phyloP scores from a whole-genome alignment of 805 yeast genomes.

The Saccharomycopsis malanga region DNA sequence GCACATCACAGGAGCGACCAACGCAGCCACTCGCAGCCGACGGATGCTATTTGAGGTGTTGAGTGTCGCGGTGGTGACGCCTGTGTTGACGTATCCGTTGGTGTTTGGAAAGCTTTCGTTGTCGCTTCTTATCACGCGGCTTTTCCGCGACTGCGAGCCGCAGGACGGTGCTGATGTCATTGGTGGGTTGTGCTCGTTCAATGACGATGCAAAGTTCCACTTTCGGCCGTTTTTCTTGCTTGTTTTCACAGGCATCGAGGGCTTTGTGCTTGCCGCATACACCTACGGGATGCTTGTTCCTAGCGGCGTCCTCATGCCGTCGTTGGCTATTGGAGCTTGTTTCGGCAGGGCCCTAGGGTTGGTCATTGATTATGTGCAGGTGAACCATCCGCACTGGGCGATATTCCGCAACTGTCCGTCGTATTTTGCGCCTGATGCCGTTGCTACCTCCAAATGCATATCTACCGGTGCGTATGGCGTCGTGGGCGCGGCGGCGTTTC shows the following conservation, averaged over 20 bases:
- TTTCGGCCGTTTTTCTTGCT: slow-evolving; percentile 26
- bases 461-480: slow-evolving; percentile 86
- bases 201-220: slow-evolving; percentile 17
- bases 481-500: slow-evolving; percentile 78
- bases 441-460: slow-evolving; percentile 39
- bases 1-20: slow-evolving; percentile 25
- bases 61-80: slow-evolving; percentile 42
- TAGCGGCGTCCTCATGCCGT: slow-evolving; percentile 61
- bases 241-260: slow-evolving; percentile 38
- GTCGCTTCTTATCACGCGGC: slow-evolving; percentile 41
- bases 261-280: slow-evolving; percentile 55
- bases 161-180: slow-evolving; percentile 26
- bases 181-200: slow-evolving; percentile 26
- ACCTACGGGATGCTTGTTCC: slow-evolving; percentile 65
- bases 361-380: slow-evolving; percentile 42
- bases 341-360: slow-evolving; percentile 52
- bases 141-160: slow-evolving; percentile 60
- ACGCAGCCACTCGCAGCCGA: background rate
- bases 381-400: slow-evolving; percentile 31
- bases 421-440: slow-evolving; percentile 7
- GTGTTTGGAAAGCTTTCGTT: slow-evolving; percentile 48
- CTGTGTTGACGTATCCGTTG: slow-evolving; percentile 49
- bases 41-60: slow-evolving; percentile 42
- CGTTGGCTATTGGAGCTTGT: slow-evolving; percentile 54
- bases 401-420: slow-evolving; percentile 32